phyloP scores from a whole-genome alignment of 352 stramenopile species.

The Aphanomyces cochlioides region DNA sequence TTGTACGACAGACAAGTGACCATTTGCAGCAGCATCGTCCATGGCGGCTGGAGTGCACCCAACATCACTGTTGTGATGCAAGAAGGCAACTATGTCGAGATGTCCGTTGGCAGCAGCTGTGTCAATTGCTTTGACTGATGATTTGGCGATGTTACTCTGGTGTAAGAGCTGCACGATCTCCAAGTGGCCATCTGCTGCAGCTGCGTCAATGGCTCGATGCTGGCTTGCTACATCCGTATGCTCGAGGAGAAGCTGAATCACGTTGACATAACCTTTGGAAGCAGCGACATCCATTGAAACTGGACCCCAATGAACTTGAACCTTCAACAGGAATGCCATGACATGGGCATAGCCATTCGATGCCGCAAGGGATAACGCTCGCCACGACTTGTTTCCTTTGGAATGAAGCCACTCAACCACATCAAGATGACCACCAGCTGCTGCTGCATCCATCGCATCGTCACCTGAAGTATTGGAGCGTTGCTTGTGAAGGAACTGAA shows the following conservation, averaged over 20 bases:
- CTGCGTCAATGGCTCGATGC: not conserved
- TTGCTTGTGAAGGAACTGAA: constrained; percentile 30
- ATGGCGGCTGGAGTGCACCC: constrained; percentile 20
- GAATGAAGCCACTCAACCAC: constrained; percentile 30
- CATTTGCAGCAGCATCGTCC: constrained; percentile 20
- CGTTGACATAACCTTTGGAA: not conserved
- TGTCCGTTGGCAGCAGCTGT: not conserved
- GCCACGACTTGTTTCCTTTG: not conserved
- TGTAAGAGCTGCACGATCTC: not conserved
- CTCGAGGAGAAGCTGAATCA: not conserved
- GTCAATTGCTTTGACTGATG: not conserved
- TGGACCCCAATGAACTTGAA: not conserved
- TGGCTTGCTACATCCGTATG: not conserved
- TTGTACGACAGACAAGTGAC: constrained; percentile 26
- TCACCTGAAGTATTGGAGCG: constrained; percentile 17
- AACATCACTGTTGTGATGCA: not conserved
- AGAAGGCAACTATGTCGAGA: not conserved
- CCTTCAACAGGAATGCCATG: constrained; percentile 1
- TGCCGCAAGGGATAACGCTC: not conserved
- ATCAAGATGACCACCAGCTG: constrained; percentile 19
- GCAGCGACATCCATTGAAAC: constrained; percentile 11
- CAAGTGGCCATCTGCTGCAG: constrained; percentile 2
- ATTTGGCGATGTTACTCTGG: not conserved
- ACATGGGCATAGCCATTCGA: constrained; percentile 1
- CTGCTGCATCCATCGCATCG: constrained; percentile 30